A percentile compares a stretch with the other conserved stretches of the same genome.
phyloP scores from a whole-genome alignment of 352 stramenopile species.

The Albugo laibachii region DNA sequence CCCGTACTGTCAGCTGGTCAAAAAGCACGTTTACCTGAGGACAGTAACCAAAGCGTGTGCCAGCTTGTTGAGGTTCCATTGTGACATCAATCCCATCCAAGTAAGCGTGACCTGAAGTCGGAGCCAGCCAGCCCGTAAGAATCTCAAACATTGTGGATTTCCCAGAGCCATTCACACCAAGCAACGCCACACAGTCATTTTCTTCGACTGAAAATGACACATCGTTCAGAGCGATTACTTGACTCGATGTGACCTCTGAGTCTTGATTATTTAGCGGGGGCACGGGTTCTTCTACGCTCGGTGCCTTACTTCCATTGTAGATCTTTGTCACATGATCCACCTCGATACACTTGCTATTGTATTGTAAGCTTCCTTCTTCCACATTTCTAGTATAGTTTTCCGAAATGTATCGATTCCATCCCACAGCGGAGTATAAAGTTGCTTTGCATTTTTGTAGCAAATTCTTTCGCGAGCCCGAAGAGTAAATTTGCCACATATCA shows the following conservation, averaged over 20 bases:
- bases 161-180: constrained; percentile 89
- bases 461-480: constrained; percentile 22
- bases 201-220: constrained; percentile 70
- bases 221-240: constrained; percentile 47
- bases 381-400: background rate
- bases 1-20: constrained; percentile 37
- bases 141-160: constrained; percentile 96
- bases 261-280: background rate
- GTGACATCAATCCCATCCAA: constrained; percentile 47
- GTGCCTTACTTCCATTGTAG: constrained; percentile 30
- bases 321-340: constrained; percentile 32
- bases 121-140: constrained; percentile 78
- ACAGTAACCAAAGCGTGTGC: constrained; percentile 54
- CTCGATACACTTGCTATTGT: constrained; percentile 24
- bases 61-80: constrained; percentile 22
- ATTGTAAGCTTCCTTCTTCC: background rate
- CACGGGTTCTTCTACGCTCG: background rate
- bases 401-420: background rate
- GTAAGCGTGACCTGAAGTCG: constrained; percentile 32
- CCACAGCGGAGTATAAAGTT: no score
- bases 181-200: constrained; percentile 80
- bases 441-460: no score
- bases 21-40: constrained; percentile 64
- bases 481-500: constrained; percentile 53
- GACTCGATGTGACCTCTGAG: constrained; percentile 4